Evolutionary conservation across 106 monocot genomes (phyloP).

Genomic region (Agapanthus africanus): DNA sequence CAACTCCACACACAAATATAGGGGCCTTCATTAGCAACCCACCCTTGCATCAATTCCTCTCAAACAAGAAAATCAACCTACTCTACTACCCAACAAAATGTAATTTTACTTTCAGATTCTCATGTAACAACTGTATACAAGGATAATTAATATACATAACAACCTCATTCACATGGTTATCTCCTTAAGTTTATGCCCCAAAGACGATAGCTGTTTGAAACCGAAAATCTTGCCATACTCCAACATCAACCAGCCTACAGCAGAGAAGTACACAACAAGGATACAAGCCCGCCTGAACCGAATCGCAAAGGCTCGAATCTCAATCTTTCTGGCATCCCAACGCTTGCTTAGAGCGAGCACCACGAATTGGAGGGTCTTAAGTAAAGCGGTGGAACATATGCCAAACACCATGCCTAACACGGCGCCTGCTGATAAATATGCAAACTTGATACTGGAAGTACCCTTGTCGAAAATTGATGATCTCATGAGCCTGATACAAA

Average conservation of each 20-base stretch:
- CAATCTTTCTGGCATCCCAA: conserved; percentile 13
- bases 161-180: too few species aligned
- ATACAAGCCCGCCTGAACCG: conserved; percentile 43
- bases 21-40: too few species aligned
- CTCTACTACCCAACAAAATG: too few species aligned
- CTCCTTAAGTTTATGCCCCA: too few species aligned
- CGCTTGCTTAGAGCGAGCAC: conserved; percentile 11
- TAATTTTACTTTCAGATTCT: too few species aligned
- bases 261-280: conserved; percentile 55
- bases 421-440: conserved; percentile 26
- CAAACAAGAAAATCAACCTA: too few species aligned
- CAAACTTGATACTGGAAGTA: conserved; percentile 4
- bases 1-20: too few species aligned
- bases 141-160: too few species aligned
- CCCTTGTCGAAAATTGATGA: conserved; percentile 20
- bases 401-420: conserved; percentile 46
- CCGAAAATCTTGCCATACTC: conserved; percentile 65
- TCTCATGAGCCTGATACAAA: conserved; percentile 33
- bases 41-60: too few species aligned
- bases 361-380: conserved; percentile 13
- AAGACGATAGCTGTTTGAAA: too few species aligned
- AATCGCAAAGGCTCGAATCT: conserved; percentile 4
- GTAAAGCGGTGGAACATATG: conserved; percentile 17
- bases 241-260: conserved; percentile 55
- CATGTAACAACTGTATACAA: too few species aligned